phyloP scores from a whole-genome alignment of 192 early-diverging fungal genomes.

The Linnemannia schmuckeri region DNA sequence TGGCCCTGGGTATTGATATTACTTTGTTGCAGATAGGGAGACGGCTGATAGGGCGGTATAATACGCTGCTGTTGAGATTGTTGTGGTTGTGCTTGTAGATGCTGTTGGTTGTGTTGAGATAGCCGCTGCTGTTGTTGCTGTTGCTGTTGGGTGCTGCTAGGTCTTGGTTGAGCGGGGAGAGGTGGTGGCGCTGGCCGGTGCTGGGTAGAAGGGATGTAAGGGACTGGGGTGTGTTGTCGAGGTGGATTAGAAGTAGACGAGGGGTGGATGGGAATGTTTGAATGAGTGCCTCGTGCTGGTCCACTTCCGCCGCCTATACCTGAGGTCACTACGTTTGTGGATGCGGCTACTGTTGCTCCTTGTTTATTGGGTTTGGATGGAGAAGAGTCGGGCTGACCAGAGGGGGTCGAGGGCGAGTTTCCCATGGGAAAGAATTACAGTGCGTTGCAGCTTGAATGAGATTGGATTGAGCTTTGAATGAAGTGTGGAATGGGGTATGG shows the following conservation, averaged over 20 bases:
- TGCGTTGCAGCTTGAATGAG: background rate
- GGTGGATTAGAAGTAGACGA: background rate
- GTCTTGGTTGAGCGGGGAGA: slow-evolving; percentile 13
- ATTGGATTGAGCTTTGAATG: background rate
- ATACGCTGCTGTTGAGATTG: slow-evolving; percentile 13
- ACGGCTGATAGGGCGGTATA: slow-evolving; percentile 8
- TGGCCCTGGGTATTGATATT: slow-evolving; percentile 13
- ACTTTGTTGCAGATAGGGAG: background rate
- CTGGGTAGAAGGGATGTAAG: slow-evolving; percentile 9
- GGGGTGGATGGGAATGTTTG: slow-evolving; percentile 40
- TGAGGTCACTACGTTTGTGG: slow-evolving; percentile 7
- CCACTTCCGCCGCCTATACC: background rate
- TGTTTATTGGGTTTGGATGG: background rate
- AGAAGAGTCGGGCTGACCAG: slow-evolving; percentile 15
- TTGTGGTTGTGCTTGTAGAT: slow-evolving; percentile 8
- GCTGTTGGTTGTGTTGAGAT: slow-evolving; percentile 16
- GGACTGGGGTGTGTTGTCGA: background rate
- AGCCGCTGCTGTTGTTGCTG: slow-evolving; percentile 9
- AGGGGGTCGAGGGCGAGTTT: slow-evolving; percentile 33
- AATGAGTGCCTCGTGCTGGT: slow-evolving; percentile 12
- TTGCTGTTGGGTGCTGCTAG: slow-evolving; percentile 7
- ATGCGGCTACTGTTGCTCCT: slow-evolving; percentile 7
- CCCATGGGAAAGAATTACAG: slow-evolving; percentile 16
- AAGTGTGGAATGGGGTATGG: no score
- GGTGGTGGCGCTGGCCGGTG: slow-evolving; percentile 17